These are phyloP conservation scores for Rubroshorea leprosula DNA, from an alignment of 345 rosid genomes.

Conservation along the genomic window DNA sequence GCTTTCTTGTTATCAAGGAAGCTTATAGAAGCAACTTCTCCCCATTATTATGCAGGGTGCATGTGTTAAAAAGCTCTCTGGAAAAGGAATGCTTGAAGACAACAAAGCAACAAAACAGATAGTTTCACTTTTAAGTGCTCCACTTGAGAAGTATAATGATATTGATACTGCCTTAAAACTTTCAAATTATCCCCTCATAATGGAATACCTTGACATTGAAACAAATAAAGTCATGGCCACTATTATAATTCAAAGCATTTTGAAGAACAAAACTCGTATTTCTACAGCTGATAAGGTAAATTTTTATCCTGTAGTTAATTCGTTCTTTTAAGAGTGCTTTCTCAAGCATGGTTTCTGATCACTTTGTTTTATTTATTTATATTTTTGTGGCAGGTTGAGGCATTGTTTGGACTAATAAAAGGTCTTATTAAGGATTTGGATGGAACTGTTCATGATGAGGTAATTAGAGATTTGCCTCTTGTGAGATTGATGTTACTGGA, in stretches of 20 bases:
- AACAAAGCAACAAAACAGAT: conserved; percentile 84
- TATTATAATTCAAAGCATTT: conserved; percentile 82
- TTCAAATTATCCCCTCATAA: conserved; percentile 74
- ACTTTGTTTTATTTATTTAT: conserved; percentile 5
- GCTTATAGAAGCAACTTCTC: background rate
- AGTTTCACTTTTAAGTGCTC: conserved; percentile 96
- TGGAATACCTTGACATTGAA: conserved; percentile 86
- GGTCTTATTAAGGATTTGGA: conserved; percentile 94
- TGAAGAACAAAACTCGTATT: conserved; percentile 84
- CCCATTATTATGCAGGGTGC: conserved; percentile 60
- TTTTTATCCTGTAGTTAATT: conserved; percentile 12
- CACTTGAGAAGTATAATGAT: conserved; percentile 90
- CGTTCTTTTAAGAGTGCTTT: background rate
- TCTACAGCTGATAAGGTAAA: conserved; percentile 75
- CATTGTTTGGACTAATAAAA: conserved; percentile 80
- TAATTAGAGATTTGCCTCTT: conserved; percentile 23
- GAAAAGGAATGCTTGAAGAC: conserved; percentile 76
- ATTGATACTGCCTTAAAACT: conserved; percentile 86
- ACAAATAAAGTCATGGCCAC: conserved; percentile 94
- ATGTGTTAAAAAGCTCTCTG: conserved; percentile 75
- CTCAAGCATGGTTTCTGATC: background rate
- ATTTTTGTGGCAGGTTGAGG: conserved; percentile 57
- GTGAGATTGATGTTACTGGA: background rate
- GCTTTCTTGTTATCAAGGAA: conserved; percentile 3
- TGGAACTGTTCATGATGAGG: conserved; percentile 59